Conservation (phyloP, 306 rosid species). For the Hippophae gyantsensis region DNA sequence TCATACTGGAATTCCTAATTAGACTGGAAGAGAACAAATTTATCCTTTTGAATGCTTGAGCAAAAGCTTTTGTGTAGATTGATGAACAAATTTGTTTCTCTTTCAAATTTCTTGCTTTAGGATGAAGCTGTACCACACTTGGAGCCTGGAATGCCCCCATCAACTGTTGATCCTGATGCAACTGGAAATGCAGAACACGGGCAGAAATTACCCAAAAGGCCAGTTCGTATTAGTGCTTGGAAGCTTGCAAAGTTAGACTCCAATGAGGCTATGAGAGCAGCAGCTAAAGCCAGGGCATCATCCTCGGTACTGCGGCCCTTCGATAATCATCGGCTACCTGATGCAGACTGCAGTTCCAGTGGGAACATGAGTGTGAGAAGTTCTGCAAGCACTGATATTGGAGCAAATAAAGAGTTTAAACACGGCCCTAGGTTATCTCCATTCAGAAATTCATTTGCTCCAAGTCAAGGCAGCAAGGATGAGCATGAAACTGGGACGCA, state of each 20-base stretch:
- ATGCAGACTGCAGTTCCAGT: constrained; percentile 73
- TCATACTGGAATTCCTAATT: no score
- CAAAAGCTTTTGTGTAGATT: not conserved
- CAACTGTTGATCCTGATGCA: constrained; percentile 95
- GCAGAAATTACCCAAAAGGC: constrained; percentile 55
- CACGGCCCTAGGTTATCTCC: constrained; percentile 59
- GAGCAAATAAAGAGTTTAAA: constrained; percentile 59
- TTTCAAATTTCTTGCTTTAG: constrained; percentile 33
- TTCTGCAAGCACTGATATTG: constrained; percentile 71
- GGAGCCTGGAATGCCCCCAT: constrained; percentile 97
- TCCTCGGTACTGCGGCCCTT: constrained; percentile 86
- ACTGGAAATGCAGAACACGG: constrained; percentile 66
- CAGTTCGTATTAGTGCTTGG: constrained; percentile 90
- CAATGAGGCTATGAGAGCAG: constrained; percentile 74
- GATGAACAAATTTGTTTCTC: constrained; percentile 12
- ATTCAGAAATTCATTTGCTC: constrained; percentile 55
- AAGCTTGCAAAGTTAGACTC: constrained; percentile 90
- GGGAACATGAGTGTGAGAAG: constrained; percentile 84
- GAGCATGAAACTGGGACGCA: constrained; percentile 93
- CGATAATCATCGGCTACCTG: constrained; percentile 48
- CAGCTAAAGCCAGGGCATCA: constrained; percentile 97
- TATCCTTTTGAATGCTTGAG: no score
- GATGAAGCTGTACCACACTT: constrained; percentile 96
- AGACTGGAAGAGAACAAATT: no score
- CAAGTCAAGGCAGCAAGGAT: constrained; percentile 83